Evolutionary conservation across 2,329 filamentous ascomycete genomes (phyloP), one percentile per base, ranked within the genome.

Genomic region (Tricladium varicosporioides): DNA sequence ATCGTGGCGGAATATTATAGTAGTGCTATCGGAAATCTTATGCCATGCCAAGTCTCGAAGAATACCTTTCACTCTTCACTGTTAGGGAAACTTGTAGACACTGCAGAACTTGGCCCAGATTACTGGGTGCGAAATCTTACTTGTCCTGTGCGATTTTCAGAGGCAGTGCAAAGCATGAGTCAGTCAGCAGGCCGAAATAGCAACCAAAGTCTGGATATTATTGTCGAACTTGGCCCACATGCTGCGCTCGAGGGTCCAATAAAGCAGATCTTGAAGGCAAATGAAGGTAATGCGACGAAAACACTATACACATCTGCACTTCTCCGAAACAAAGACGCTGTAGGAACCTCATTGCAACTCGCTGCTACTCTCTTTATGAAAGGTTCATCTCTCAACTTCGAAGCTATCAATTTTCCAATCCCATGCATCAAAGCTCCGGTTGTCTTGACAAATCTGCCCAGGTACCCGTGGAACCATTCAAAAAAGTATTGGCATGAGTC

Each of bases 41-140:
- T n/a, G 18, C 54, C 58, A 14, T n/a, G 22, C 13, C n/a, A 40
- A 10, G 43, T 50, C 4, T 53, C 54, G 43, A 36, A 47, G 11
- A 54, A 54, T 2, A 18, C 15, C 10, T 66, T 67, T 16, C 58
- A 64, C 46, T 69, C 66, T 0, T 68, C 66, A 14, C 36, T 68
- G 13, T n/a, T 50, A 0, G 70, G 69, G 14, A 53, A 61, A 9
- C 54, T 57, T 13, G 58, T 68, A 5, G 46, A 62, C 1, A 55
- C 57, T 9, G 13, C 52, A 2, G 60, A 70, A 2, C 60, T 78
- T 1, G 66, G 67, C 7, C 63, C 68, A 1, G 53, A 62, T 0
- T 82, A 81, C 61, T 82, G 79, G 79, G 69, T 71, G 1, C 61
- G 70, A 7, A 82, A 81, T 54, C 63, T 81, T 63, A 71, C 74